Evolutionary conservation across 2,329 filamentous ascomycete species (phyloP), one percentile per base, ranked within the genome.

Genomic region (Clonostachys solani): DNA sequence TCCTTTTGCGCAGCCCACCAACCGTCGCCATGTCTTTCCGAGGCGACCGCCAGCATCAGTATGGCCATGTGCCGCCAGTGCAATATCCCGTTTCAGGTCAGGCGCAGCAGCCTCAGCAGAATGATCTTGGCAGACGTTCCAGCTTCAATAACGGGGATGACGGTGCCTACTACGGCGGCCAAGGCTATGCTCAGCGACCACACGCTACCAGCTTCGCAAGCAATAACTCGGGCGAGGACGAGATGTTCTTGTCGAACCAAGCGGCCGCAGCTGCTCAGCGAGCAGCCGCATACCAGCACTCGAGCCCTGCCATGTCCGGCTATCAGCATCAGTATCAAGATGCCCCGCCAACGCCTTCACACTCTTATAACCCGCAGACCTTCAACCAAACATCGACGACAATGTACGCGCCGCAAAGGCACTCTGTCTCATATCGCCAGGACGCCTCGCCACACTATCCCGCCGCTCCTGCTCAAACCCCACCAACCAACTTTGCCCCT

Each of bases 121-220:
- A 68, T 49, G 50, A 59, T 47, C 65, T 70, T 6, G 62, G 60
- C 40, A 76, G 87, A 54, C 78, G 81, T 53, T 78, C 81, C 43
- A 92, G 86, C 71, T 91, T 89, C 71, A 84, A 90, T 63, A 81
- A 77, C 54, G 87, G 86, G 53, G 89, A 94, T 63, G 87, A 92
- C 62, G 72, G 75, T 43, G 67, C 71, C 43, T 80, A 83, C 55
- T 74, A 79, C 55, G 60, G 67, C 45, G 61, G 60, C 45, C 58
- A 63, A 54, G 59, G 51, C 23, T 29, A 29, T 29, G 3, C 23
- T 29, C 23, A 29, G 23, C 23, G 23, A 29, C 23, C 23, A 9
- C 23, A 29, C 23, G 23, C 23, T 29, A 29, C 23, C 23, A 29
- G 23, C 15, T 23, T 42, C 19, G 37, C 42, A 42, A 49, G 47